Base-by-base conservation (phyloP, 1,139 yeast genomes). In the Candida frijolesensis region DNA sequence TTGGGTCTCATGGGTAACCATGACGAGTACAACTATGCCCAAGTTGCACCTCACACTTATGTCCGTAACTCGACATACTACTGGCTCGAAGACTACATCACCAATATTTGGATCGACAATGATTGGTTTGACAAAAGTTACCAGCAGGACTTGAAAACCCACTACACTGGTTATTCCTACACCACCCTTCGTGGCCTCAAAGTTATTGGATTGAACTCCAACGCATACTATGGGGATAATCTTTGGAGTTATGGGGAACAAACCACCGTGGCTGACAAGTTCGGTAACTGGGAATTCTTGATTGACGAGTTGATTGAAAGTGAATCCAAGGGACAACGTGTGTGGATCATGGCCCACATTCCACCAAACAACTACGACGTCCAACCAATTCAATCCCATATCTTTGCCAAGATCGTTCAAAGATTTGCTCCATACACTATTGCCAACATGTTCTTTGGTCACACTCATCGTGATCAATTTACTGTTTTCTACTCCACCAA, bases 311-410 rank as follows among this genome's bases (percentile, higher is more conserved):
- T 86, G 51, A 65, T 79, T 18, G 86, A 76, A 47, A 76, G 85
- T 61, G 91, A 86, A 64, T 52, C 63, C 35, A 71, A 68, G 10
- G 82, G 80, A 44, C 82, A 84, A 63, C 72, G 87, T 56, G 91
- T 84, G 4, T 86, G 91, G 91, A 73, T 86, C 51, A 75, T 84
- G 62, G 83, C 88, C 16, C 91, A 86, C 62, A 82, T 85, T 47
- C 90, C 91, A 38, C 73, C 80, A 5, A 78, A 82, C 18, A 79
- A 75, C 51, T 47, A 34, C 35, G 88, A 85, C 57, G 74, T 86
- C 14, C 68, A 85, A 49, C 89, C 90, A n/a, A 70, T 82, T 39
- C 85, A 83, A 47, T 78, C 88, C 11, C 71, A 78, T 46, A 71
- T 82, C 42, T 81, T 84, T 54, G 71, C 78, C 34, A 80, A 80